A percentile compares a stretch with the other conserved stretches of the same genome.
Conservation (phyloP, 1,139 yeast genomes). For the Diutina neorugosa region DNA sequence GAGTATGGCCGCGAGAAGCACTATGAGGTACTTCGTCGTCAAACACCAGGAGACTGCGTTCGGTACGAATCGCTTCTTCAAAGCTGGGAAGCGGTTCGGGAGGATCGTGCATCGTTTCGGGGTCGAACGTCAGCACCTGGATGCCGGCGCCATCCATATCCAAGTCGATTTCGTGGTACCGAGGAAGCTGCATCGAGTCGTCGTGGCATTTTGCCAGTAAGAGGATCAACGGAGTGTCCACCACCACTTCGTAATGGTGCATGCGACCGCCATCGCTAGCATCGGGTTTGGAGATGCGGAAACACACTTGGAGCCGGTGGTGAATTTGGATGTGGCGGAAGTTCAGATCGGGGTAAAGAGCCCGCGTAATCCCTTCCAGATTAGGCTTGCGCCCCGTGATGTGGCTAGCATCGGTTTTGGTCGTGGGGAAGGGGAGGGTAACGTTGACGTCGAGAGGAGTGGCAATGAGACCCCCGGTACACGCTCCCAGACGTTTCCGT, state of each 20-base stretch:
- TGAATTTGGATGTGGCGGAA: slow-evolving; percentile 57
- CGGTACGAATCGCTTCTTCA: slow-evolving; percentile 36
- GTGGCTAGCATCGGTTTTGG: slow-evolving; percentile 16
- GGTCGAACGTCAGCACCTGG: not conserved
- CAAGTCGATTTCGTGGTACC: slow-evolving; percentile 30
- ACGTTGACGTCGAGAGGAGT: slow-evolving; percentile 34
- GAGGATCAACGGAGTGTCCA: slow-evolving; percentile 72
- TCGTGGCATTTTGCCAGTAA: slow-evolving; percentile 62
- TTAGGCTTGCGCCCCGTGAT: slow-evolving; percentile 12
- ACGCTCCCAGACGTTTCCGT: slow-evolving; percentile 7
- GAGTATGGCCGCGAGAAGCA: not conserved
- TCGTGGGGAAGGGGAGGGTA: slow-evolving; percentile 36
- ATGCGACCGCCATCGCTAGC: slow-evolving; percentile 45
- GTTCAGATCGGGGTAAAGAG: slow-evolving; percentile 57
- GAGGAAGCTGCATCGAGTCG: slow-evolving; percentile 61
- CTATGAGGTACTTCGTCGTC: slow-evolving; percentile 9
- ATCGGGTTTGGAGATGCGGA: slow-evolving; percentile 55
- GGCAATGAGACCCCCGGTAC: slow-evolving; percentile 22
- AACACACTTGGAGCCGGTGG: slow-evolving; percentile 69
- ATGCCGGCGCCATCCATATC: not conserved
- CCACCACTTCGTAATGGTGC: slow-evolving; percentile 81
- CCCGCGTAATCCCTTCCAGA: slow-evolving; percentile 23
- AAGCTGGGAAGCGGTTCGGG: slow-evolving; percentile 42
- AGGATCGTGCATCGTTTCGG: slow-evolving; percentile 7
- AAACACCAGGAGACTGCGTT: not conserved